Conservation (phyloP, 2,329 filamentous ascomycete species). For the Alternaria sp. region DNA sequence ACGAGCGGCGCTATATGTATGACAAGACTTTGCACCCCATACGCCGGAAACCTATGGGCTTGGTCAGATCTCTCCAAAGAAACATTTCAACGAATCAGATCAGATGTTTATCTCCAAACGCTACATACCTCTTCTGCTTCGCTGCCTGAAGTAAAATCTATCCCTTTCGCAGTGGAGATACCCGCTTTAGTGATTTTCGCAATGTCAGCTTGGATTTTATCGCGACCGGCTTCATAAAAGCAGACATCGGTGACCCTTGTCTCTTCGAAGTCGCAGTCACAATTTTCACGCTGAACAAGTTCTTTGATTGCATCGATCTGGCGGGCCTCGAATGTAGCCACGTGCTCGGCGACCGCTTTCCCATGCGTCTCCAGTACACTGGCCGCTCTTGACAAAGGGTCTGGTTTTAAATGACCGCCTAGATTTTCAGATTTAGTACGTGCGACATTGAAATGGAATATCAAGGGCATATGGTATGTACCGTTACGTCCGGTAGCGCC, state of each 20-base stretch:
- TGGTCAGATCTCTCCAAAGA: background rate
- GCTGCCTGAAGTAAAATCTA: slow-evolving; percentile 2
- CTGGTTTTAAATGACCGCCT: slow-evolving; percentile 40
- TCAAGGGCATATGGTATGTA: slow-evolving; percentile 30
- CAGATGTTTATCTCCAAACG: background rate
- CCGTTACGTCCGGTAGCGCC: slow-evolving; percentile 63
- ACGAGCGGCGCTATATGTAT: slow-evolving; percentile 17
- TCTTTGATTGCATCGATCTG: slow-evolving; percentile 13
- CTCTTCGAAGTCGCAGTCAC: slow-evolving; percentile 20
- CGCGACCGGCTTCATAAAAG: slow-evolving; percentile 3
- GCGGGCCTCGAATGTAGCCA: slow-evolving; percentile 18
- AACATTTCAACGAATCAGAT: background rate
- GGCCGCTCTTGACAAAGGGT: slow-evolving; percentile 37
- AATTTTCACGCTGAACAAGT: slow-evolving; percentile 10
- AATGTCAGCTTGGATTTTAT: slow-evolving; percentile 11
- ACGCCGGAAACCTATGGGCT: slow-evolving; percentile 12
- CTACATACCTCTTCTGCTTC: slow-evolving; percentile 17
- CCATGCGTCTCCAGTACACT: slow-evolving; percentile 15
- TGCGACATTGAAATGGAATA: background rate
- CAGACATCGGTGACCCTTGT: slow-evolving; percentile 17
- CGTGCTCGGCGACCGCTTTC: slow-evolving; percentile 13
- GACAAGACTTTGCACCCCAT: slow-evolving; percentile 12
- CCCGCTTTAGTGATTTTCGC: slow-evolving; percentile 3
- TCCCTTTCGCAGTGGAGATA: slow-evolving; percentile 12
- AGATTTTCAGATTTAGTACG: background rate